Evolutionary conservation across 257 asterid genomes (phyloP).

Genomic region (Marsdenia floribunda): DNA sequence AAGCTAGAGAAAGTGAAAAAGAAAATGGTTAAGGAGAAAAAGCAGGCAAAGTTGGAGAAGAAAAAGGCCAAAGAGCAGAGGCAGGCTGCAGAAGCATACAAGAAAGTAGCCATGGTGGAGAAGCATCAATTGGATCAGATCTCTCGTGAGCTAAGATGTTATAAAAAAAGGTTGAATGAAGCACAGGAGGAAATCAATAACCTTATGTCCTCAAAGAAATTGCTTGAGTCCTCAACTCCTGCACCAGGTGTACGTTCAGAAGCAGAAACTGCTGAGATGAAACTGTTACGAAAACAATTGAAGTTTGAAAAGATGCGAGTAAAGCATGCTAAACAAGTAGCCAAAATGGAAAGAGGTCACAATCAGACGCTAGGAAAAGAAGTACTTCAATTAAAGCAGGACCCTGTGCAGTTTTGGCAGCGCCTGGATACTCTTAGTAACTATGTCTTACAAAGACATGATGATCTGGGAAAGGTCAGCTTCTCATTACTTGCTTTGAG

Average conservation of each 20-base stretch:
- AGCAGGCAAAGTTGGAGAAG: conserved; percentile 42
- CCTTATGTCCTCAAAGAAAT: conserved; percentile 31
- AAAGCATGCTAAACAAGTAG: conserved; percentile 66
- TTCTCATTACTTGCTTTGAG: conserved; percentile 18
- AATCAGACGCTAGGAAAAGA: conserved; percentile 52
- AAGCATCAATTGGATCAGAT: conserved; percentile 51
- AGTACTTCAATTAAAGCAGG: conserved; percentile 51
- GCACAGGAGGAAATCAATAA: conserved; percentile 46
- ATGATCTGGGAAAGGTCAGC: conserved; percentile 68
- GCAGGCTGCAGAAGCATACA: conserved; percentile 44
- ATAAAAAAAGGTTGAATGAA: conserved; percentile 50
- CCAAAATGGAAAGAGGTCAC: conserved; percentile 53
- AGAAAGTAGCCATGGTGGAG: conserved; percentile 45
- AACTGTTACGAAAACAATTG: conserved; percentile 49
- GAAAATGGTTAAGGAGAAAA: conserved; percentile 34
- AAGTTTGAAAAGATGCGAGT: conserved; percentile 61
- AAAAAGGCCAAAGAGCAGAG: conserved; percentile 55
- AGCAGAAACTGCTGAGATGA: conserved; percentile 45
- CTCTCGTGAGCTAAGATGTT: conserved; percentile 43
- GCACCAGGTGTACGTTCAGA: conserved; percentile 21
- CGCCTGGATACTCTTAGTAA: conserved; percentile 48
- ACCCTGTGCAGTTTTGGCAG: conserved; percentile 39
- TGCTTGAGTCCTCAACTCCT: conserved; percentile 23
- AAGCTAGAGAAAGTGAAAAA: conserved; percentile 42
- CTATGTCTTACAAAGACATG: conserved; percentile 30